Evolutionary conservation across 202 grass and related monocot species (phyloP), one percentile per base, ranked within the genome.

Genomic region (Cymbopogon flexuosus): DNA sequence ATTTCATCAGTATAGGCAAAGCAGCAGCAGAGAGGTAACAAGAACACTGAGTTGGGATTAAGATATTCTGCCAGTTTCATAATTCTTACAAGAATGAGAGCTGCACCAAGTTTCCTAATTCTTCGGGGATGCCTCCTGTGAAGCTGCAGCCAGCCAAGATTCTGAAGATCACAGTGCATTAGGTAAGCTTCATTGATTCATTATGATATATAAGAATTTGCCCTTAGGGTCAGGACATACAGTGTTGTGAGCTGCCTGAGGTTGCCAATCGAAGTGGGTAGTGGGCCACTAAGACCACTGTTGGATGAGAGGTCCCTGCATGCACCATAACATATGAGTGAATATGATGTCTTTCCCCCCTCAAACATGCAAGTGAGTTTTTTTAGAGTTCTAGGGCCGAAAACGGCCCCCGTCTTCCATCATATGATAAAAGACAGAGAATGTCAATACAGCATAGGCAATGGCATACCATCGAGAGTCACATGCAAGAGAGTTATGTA

Each of bases 241-340:
- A 97, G 73, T 64, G 86, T 84, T 9, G 71, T 94, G 27, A 97
- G 90, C 78, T 92, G 69, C 66, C 18, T 74, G 64, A 97, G 81
- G 70, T 88, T 86, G 35, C 92, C 84, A 10, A 97, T 91, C 10
- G 59, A 78, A 81, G 68, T 42, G 52, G 89, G 62, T 18, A 97
- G 79, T 42, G 65, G 62, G 8, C 91, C 94, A 47, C 78, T 72
- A 54, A 97, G 86, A 30, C 68, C 62, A 54, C 5, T 12, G 16
- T 97, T 97, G 79, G 58, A 94, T 45, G 94, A 97, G n/a, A 97
- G 73, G 60, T 94, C 94, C 88, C 94, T 97, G 84, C 64, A 88
- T 27, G 74, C 34, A 59, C 5, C 73, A 21, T 43, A 46, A 68
- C 22, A 11, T 82, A 70, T 90, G 68, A 85, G 74, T 23, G 61